A percentile compares a stretch with the other conserved stretches of the same genome.
Conservation (phyloP, 2,329 filamentous ascomycete species). For the Colletotrichum cordylinicola region DNA sequence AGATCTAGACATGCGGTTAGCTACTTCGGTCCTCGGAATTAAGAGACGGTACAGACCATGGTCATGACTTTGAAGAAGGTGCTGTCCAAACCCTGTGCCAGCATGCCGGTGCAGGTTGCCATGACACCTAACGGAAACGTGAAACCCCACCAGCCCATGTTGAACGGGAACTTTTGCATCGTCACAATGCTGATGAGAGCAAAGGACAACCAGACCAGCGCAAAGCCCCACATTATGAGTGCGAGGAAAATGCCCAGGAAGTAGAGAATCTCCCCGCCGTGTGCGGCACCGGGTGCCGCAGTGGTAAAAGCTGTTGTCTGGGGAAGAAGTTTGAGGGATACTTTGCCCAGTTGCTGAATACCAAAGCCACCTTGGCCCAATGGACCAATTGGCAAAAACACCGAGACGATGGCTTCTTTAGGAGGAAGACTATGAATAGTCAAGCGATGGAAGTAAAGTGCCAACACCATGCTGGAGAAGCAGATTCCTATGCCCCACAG, state of each 20-base stretch:
- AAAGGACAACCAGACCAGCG: constrained; percentile 48
- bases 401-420: constrained; percentile 70
- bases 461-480: constrained; percentile 66
- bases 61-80: constrained; percentile 47
- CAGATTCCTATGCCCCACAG: constrained; percentile 69
- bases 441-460: constrained; percentile 73
- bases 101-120: constrained; percentile 43
- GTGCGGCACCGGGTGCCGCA: constrained; percentile 39
- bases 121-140: constrained; percentile 53
- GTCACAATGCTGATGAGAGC: constrained; percentile 44
- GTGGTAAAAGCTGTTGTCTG: constrained; percentile 49
- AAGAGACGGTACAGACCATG: constrained; percentile 30
- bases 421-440: constrained; percentile 71
- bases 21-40: background rate
- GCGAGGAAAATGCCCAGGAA: constrained; percentile 56
- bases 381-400: constrained; percentile 71
- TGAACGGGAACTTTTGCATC: constrained; percentile 47
- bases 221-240: constrained; percentile 51
- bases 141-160: constrained; percentile 55
- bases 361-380: constrained; percentile 70
- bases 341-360: constrained; percentile 56
- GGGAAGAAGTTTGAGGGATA: constrained; percentile 47
- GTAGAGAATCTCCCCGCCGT: constrained; percentile 61
- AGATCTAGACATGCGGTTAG: constrained; percentile 32
- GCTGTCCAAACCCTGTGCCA: constrained; percentile 47